A percentile compares a stretch with the other conserved stretches of the same genome.
phyloP scores from a whole-genome alignment of 1,139 yeast species.

The Hemisphaericaspora lyxosophila region DNA sequence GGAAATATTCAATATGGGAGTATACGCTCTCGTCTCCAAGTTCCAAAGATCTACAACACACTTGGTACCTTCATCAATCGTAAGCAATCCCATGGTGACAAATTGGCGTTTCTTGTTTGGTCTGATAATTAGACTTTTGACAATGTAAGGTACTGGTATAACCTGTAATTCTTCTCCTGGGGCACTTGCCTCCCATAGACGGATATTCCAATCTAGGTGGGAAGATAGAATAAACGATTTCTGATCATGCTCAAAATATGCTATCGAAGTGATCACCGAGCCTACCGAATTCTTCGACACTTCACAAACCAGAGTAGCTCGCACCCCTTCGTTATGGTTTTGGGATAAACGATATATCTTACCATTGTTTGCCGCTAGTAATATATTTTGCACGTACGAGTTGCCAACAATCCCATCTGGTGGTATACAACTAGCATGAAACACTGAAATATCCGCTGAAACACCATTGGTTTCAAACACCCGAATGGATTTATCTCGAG shows the following conservation, averaged over 20 bases:
- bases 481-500: conserved; percentile 23
- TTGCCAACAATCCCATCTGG: conserved; percentile 10
- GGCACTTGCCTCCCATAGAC: conserved; percentile 22
- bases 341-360: conserved; percentile 5
- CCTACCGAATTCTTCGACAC: not conserved
- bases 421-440: conserved; percentile 8
- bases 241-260: conserved; percentile 6
- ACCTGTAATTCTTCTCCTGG: conserved; percentile 4
- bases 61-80: conserved; percentile 18
- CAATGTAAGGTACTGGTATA: conserved; percentile 39
- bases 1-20: conserved; percentile 29
- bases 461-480: conserved; percentile 9
- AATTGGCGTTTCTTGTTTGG: conserved; percentile 47
- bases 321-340: conserved; percentile 5
- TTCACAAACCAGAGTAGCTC: not conserved
- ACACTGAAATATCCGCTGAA: not conserved
- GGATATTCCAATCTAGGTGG: conserved; percentile 32
- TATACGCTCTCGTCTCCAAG: conserved; percentile 35
- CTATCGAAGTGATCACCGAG: not conserved
- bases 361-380: conserved; percentile 9
- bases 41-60: conserved; percentile 58
- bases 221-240: conserved; percentile 20
- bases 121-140: conserved; percentile 42
- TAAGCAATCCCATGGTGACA: conserved; percentile 45
- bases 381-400: conserved; percentile 3